Conservation (phyloP, 1,284 basidiomycete genomes). For the Papiliotrema terrestris region DNA sequence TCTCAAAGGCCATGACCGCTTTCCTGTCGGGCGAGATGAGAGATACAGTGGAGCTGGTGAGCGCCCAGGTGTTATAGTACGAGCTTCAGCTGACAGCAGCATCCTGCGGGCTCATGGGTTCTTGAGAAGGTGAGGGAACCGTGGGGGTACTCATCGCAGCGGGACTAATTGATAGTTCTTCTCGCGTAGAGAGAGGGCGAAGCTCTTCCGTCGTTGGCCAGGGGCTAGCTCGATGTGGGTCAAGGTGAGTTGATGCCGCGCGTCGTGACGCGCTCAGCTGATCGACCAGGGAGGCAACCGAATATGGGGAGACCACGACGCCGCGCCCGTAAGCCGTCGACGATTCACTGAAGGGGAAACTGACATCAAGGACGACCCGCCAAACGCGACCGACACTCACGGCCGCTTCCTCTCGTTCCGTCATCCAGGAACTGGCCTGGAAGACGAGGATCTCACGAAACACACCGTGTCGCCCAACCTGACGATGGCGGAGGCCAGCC, state of each 20-base stretch:
- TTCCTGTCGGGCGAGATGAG: slow-evolving; percentile 93
- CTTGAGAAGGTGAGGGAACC: slow-evolving; percentile 51
- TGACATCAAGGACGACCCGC: slow-evolving; percentile 70
- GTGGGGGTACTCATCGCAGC: background rate
- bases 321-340: slow-evolving; percentile 34
- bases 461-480: slow-evolving; percentile 61
- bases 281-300: slow-evolving; percentile 70
- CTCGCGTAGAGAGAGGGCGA: slow-evolving; percentile 81
- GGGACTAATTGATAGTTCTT: slow-evolving; percentile 60
- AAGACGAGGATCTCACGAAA: slow-evolving; percentile 42
- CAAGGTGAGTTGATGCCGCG: slow-evolving; percentile 56
- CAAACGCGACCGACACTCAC: slow-evolving; percentile 63
- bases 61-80: slow-evolving; percentile 2
- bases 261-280: background rate
- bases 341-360: slow-evolving; percentile 3
- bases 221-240: slow-evolving; percentile 92
- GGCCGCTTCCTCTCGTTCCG: slow-evolving; percentile 83
- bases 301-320: slow-evolving; percentile 74
- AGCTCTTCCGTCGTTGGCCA: slow-evolving; percentile 91
- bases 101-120: slow-evolving; percentile 54
- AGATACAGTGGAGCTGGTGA: slow-evolving; percentile 75
- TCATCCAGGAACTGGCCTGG: slow-evolving; percentile 26
- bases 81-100: slow-evolving; percentile 29
- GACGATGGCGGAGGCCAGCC: slow-evolving; percentile 70
- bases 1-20: slow-evolving; percentile 89